phyloP scores from a whole-genome alignment of 2,329 filamentous ascomycete species.

The Sporothrix brasiliensis region DNA sequence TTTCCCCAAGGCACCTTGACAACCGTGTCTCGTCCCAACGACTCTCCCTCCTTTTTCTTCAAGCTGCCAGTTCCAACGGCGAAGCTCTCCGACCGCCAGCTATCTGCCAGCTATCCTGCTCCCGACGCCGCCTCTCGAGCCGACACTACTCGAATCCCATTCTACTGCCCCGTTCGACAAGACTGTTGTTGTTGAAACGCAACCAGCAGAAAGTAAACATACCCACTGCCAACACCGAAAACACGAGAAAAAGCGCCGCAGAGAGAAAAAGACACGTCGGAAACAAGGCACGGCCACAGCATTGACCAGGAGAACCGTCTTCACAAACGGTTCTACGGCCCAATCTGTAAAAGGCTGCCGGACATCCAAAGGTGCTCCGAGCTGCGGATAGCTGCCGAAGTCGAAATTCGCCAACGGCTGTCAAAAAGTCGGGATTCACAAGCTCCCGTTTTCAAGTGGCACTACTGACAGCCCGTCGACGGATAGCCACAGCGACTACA shows the following conservation, averaged over 20 bases:
- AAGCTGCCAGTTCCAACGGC: background rate
- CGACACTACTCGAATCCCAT: background rate
- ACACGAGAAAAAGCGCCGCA: background rate
- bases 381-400: background rate
- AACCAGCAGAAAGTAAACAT: background rate
- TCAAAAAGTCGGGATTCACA: constrained; percentile 25
- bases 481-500: constrained; percentile 23
- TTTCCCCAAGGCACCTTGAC: background rate
- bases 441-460: constrained; percentile 28
- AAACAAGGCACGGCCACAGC: background rate
- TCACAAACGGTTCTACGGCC: too few species aligned
- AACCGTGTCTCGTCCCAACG: background rate
- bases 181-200: background rate
- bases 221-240: background rate
- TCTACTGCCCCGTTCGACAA: background rate
- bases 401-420: constrained; percentile 18
- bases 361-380: background rate
- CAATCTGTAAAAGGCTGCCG: background rate
- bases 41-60: constrained; percentile 6
- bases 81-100: background rate
- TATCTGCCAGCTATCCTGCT: background rate
- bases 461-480: constrained; percentile 22
- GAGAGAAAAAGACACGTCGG: background rate
- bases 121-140: background rate
- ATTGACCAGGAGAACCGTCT: background rate